phyloP scores from a whole-genome alignment of 495 filamentous ascomycete species.

The Tuber magnatum region DNA sequence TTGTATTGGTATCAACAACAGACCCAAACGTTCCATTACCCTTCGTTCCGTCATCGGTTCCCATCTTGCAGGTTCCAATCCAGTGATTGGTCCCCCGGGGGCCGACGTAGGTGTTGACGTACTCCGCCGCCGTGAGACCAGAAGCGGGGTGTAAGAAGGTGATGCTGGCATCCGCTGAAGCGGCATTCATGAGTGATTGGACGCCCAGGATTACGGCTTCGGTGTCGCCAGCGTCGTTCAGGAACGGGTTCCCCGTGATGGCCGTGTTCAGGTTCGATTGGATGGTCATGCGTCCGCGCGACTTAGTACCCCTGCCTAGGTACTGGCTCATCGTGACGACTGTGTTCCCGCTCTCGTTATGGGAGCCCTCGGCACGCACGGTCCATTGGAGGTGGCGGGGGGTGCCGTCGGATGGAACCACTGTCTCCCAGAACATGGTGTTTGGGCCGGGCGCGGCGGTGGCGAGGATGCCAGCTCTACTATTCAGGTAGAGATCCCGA shows the following conservation, averaged over 20 bases:
- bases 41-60: constrained; percentile 56
- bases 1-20: constrained; percentile 63
- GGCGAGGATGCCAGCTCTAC: constrained; percentile 56
- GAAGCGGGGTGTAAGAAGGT: constrained; percentile 50
- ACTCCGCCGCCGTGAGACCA: constrained; percentile 49
- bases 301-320: constrained; percentile 56
- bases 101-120: constrained; percentile 51
- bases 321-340: constrained; percentile 60
- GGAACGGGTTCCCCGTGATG: constrained; percentile 52
- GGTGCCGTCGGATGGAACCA: constrained; percentile 50
- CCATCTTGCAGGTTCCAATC: constrained; percentile 59
- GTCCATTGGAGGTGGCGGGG: constrained; percentile 61
- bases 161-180: constrained; percentile 50
- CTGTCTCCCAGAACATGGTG: constrained; percentile 46
- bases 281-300: constrained; percentile 58
- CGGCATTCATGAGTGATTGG: constrained; percentile 53
- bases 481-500: constrained; percentile 46
- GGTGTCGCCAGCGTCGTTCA: constrained; percentile 50
- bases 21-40: constrained; percentile 52
- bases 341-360: constrained; percentile 42
- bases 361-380: constrained; percentile 53
- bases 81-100: constrained; percentile 64
- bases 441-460: constrained; percentile 64
- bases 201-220: constrained; percentile 50
- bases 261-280: constrained; percentile 51